Conservation (phyloP, 2,329 filamentous ascomycete genomes). For the Kalmusia sp. region DNA sequence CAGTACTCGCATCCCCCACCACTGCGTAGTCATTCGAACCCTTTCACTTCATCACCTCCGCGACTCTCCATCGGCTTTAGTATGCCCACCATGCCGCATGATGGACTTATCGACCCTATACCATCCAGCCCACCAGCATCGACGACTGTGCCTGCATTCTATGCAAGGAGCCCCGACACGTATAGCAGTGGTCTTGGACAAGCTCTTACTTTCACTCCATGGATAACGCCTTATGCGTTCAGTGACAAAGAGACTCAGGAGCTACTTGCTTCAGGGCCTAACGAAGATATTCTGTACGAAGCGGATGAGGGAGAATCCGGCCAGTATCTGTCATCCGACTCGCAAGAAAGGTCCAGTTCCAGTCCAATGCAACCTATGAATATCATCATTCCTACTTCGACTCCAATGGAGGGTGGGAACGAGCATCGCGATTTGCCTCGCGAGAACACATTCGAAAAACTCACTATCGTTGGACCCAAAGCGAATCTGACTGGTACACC, state of each 20-base stretch:
- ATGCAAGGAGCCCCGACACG: not conserved
- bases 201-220: slow-evolving; percentile 24
- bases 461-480: slow-evolving; percentile 41
- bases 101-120: slow-evolving; percentile 11
- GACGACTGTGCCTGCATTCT: slow-evolving; percentile 24
- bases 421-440: slow-evolving; percentile 20
- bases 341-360: not conserved
- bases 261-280: slow-evolving; percentile 43
- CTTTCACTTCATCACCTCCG: slow-evolving; percentile 41
- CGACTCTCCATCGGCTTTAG: slow-evolving; percentile 16
- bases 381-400: not conserved
- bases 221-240: slow-evolving; percentile 30
- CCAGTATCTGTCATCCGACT: slow-evolving; percentile 1
- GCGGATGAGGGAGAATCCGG: not conserved
- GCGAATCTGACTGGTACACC: slow-evolving; percentile 48
- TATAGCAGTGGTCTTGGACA: slow-evolving; percentile 12
- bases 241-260: slow-evolving; percentile 44
- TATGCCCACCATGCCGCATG: slow-evolving; percentile 12
- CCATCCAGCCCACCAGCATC: slow-evolving; percentile 22
- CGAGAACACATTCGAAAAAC: slow-evolving; percentile 45
- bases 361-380: not conserved
- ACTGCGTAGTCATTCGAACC: slow-evolving; percentile 25
- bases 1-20: slow-evolving; percentile 35
- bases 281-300: slow-evolving; percentile 43
- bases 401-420: not conserved